Conservation (phyloP, 73 alveolate species). For the Symbiodinium pilosum region DNA sequence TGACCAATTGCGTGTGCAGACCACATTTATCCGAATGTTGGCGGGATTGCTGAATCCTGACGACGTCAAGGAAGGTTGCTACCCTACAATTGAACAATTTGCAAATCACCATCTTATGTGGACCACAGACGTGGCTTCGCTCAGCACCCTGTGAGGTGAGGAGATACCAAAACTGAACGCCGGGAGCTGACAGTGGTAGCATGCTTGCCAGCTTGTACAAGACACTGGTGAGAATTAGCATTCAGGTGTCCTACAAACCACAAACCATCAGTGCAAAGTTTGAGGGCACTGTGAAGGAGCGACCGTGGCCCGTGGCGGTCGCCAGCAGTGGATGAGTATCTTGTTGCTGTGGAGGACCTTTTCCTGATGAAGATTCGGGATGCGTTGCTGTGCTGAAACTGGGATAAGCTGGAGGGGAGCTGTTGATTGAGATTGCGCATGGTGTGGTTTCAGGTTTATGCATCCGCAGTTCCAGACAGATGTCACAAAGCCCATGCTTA, state of each 20-base stretch:
- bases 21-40: slow-evolving; percentile 99
- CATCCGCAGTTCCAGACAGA: slow-evolving; percentile 99
- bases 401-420: background rate
- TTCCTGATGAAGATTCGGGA: slow-evolving; percentile 75
- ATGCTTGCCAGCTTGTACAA: slow-evolving; percentile 95
- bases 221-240: no score
- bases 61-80: slow-evolving; percentile 95
- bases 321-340: background rate
- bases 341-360: no score
- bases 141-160: background rate
- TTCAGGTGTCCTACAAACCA: slow-evolving; percentile 99
- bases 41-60: slow-evolving; percentile 97
- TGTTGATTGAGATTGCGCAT: background rate
- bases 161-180: background rate
- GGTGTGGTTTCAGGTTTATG: slow-evolving; percentile 41
- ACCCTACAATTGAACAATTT: no score
- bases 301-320: background rate
- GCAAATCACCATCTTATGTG: no score
- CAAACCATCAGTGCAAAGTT: slow-evolving; percentile 99
- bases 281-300: slow-evolving; percentile 98
- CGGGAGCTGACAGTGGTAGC: background rate
- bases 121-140: no score
- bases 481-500: slow-evolving; percentile 99
- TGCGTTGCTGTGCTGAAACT: slow-evolving; percentile 38
- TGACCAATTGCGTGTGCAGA: slow-evolving; percentile 98